Base-by-base conservation (phyloP, 2,329 filamentous ascomycete genomes). In the Meredithiella fracta region DNA sequence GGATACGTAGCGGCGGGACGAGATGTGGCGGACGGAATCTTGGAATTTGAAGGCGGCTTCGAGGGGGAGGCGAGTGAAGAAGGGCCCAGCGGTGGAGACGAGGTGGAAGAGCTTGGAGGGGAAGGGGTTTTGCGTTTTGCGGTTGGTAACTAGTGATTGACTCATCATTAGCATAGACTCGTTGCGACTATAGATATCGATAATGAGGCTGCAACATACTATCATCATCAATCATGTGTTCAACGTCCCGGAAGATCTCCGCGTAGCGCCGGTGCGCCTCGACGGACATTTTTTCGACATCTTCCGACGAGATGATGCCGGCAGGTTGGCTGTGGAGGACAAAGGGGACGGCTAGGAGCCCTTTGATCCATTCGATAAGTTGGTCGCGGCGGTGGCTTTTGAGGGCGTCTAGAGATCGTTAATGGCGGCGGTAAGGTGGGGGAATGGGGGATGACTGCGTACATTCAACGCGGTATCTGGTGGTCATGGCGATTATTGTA, bases 291-390 rank as follows among this genome's bases (percentile, higher is more conserved):
- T 82, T 77, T 47, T 77, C 72, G 53, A 91, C 77, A 56, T 74
- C 77, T 62, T 80, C 76, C 57, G 78, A 74, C 61, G 90, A 83
- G 64, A 91, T 89, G 44, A 89, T 80, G 20, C 88, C 88, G 1
- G 88, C 94, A 2, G 92, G 92, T 66, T 97, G 90, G 1, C 91
- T 96, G 67, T 95, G 89, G 55, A 98, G 79, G 40, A 98, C 91
- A 66, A 98, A 98, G 0, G 92, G 92, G 0, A 97, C 91, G 1
- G 92, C 92, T 11, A 97, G 74, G 3, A 97, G 78, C 40, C 85
- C 86, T 71, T 98, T 97, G 74, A 97, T 87, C 91, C 91, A 97
- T 83, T 95, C 88, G 69, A 89, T 88, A 64, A 96, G 80, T 68
- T 96, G 90, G 67, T 96, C 90, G 66, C 90, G 77, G 56, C 90